A percentile compares a stretch with the other conserved stretches of the same genome.
Evolutionary conservation across 176 grass and related monocot genomes (phyloP).

Genomic region (Tillandsia leiboldiana): DNA sequence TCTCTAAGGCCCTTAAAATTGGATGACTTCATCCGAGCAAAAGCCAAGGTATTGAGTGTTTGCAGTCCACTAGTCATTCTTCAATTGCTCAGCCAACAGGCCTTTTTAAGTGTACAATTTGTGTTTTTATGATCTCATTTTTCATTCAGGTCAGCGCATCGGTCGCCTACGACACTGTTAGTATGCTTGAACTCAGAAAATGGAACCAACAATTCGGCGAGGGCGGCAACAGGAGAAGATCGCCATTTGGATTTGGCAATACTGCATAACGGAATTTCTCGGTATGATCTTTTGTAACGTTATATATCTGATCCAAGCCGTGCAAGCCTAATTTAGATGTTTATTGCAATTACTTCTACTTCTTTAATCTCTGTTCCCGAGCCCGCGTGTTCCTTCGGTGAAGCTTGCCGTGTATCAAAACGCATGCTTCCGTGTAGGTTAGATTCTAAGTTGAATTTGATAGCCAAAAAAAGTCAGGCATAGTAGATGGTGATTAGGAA

Average conservation of each 20-base stretch:
- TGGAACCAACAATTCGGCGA: slow-evolving; percentile 96
- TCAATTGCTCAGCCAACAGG: background rate
- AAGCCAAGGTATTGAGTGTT: slow-evolving; percentile 58
- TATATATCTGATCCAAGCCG: background rate
- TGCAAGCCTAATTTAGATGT: background rate
- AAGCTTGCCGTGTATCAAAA: background rate
- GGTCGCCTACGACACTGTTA: slow-evolving; percentile 65
- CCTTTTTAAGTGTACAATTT: background rate
- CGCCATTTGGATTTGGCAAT: slow-evolving; percentile 60
- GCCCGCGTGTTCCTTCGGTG: background rate
- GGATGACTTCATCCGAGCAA: slow-evolving; percentile 88
- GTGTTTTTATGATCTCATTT: background rate
- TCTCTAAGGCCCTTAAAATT: slow-evolving; percentile 55
- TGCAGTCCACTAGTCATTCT: background rate
- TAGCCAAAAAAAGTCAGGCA: background rate
- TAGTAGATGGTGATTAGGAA: too few species aligned
- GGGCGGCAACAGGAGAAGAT: slow-evolving; percentile 57
- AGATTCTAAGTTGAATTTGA: background rate
- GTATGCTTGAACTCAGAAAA: slow-evolving; percentile 81
- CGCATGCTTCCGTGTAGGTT: background rate
- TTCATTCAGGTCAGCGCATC: slow-evolving; percentile 65
- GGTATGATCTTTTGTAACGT: background rate
- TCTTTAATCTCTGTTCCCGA: background rate
- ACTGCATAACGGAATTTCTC: background rate
- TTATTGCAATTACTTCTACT: background rate